A percentile compares a stretch with the other conserved stretches of the same genome.
phyloP scores from a whole-genome alignment of 164 flowering plant genomes.

The Kingdonia uniflora region DNA sequence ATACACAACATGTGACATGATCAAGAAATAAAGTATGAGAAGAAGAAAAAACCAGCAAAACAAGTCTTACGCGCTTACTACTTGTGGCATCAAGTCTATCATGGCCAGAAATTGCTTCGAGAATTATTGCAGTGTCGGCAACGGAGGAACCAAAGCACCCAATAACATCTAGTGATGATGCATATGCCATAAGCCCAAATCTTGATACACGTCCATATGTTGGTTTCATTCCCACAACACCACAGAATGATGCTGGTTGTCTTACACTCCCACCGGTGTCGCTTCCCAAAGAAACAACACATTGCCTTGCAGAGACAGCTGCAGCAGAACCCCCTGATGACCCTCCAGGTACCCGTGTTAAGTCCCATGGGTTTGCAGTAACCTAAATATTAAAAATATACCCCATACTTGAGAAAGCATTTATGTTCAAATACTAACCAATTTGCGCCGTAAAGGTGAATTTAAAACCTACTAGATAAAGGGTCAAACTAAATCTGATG shows the following conservation, averaged over 20 bases:
- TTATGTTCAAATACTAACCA: neutral
- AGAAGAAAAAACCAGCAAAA: no score
- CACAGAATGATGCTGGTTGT: constrained; percentile 99
- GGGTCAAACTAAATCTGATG: no score
- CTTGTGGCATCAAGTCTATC: constrained; percentile 84
- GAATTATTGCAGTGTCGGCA: constrained; percentile 81
- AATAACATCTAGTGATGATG: constrained; percentile 89
- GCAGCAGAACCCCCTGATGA: constrained; percentile 99
- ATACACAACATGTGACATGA: no score
- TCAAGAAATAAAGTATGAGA: no score
- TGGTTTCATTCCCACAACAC: constrained; percentile 95
- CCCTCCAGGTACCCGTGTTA: constrained; percentile 88
- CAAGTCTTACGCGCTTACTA: constrained; percentile 54
- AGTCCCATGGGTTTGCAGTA: constrained; percentile 94
- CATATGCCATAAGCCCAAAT: constrained; percentile 98
- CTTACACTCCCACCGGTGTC: constrained; percentile 99
- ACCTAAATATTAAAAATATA: constrained; percentile 51
- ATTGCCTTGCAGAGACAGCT: constrained; percentile 96
- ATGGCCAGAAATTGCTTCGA: constrained; percentile 73
- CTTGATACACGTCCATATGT: constrained; percentile 96
- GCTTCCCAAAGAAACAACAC: constrained; percentile 83
- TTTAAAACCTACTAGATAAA: no score
- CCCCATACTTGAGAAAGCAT: constrained; percentile 30
- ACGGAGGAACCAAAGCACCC: constrained; percentile 94
- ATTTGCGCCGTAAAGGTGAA: no score